Conservation (phyloP, 768 basidiomycete genomes). For the Rhodotorula diobovata region DNA sequence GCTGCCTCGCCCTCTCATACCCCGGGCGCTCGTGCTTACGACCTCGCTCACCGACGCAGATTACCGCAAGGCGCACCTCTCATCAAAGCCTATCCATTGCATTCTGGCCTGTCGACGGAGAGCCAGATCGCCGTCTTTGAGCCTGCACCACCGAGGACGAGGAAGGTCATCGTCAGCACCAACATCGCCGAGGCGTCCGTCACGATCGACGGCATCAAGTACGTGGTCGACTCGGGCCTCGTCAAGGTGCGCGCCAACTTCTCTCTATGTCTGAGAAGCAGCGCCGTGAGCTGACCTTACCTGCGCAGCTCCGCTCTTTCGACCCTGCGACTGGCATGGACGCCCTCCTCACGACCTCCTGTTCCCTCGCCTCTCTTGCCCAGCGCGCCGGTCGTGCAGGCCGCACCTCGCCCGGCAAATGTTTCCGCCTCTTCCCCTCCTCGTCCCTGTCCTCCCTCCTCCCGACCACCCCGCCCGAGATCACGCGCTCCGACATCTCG, state of each 20-base stretch:
- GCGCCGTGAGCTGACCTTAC: constrained; percentile 44
- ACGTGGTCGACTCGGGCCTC: constrained; percentile 88
- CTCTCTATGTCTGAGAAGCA: background rate
- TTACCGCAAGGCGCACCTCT: constrained; percentile 54
- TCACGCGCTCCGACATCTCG: constrained; percentile 82
- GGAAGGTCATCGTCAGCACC: constrained; percentile 88
- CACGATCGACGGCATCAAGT: constrained; percentile 92
- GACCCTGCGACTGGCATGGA: constrained; percentile 82
- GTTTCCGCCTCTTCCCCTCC: constrained; percentile 81
- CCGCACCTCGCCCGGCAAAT: constrained; percentile 83
- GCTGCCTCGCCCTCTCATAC: constrained; percentile 49
- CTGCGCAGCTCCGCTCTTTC: constrained; percentile 67
- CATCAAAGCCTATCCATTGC: constrained; percentile 68
- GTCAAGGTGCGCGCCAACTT: constrained; percentile 86
- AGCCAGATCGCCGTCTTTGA: constrained; percentile 86
- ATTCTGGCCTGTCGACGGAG: constrained; percentile 80
- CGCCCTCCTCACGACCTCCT: constrained; percentile 73
- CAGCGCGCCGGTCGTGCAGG: constrained; percentile 95
- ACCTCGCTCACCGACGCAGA: constrained; percentile 54
- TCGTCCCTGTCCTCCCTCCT: constrained; percentile 61
- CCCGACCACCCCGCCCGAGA: constrained; percentile 75
- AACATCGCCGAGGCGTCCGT: constrained; percentile 98
- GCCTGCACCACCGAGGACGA: constrained; percentile 63
- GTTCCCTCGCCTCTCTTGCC: constrained; percentile 80
- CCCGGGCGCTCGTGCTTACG: too few species aligned